Evolutionary conservation across 768 basidiomycete genomes (phyloP).

Genomic region (Gloeostereum incarnatum): DNA sequence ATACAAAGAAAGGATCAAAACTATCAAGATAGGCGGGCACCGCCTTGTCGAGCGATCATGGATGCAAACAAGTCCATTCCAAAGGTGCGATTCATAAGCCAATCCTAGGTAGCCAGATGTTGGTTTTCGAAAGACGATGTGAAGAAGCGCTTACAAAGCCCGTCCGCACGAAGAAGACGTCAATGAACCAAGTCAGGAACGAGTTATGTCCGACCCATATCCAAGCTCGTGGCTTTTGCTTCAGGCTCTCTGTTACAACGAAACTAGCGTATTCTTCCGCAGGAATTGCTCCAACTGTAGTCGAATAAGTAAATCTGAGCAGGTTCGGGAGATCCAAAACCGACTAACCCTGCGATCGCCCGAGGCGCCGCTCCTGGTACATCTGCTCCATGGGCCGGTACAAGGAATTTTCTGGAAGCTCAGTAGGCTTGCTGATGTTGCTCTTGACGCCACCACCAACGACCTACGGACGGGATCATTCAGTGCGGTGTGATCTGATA

Average conservation of each 20-base stretch:
- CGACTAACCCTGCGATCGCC: slow-evolving; percentile 5
- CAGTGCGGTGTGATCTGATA: background rate
- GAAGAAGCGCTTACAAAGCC: slow-evolving; percentile 5
- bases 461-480: slow-evolving; percentile 2
- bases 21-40: no score
- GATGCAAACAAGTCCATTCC: slow-evolving; percentile 6
- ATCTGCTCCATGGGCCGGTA: slow-evolving; percentile 10
- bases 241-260: slow-evolving; percentile 9
- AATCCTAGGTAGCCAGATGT: slow-evolving; percentile 4
- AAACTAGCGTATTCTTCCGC: slow-evolving; percentile 7
- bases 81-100: slow-evolving; percentile 6
- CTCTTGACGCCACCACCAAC: slow-evolving; percentile 8
- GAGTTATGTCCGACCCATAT: slow-evolving; percentile 9
- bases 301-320: background rate
- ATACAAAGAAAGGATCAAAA: no score
- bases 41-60: background rate
- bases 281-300: slow-evolving; percentile 4
- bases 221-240: slow-evolving; percentile 9
- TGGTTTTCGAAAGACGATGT: background rate
- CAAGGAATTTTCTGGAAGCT: slow-evolving; percentile 7
- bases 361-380: slow-evolving; percentile 7
- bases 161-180: slow-evolving; percentile 10
- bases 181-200: slow-evolving; percentile 9
- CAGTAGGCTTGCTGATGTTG: slow-evolving; percentile 5
- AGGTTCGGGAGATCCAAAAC: background rate